phyloP scores from a whole-genome alignment of 2,329 filamentous ascomycete species.

The Nemania abortiva region DNA sequence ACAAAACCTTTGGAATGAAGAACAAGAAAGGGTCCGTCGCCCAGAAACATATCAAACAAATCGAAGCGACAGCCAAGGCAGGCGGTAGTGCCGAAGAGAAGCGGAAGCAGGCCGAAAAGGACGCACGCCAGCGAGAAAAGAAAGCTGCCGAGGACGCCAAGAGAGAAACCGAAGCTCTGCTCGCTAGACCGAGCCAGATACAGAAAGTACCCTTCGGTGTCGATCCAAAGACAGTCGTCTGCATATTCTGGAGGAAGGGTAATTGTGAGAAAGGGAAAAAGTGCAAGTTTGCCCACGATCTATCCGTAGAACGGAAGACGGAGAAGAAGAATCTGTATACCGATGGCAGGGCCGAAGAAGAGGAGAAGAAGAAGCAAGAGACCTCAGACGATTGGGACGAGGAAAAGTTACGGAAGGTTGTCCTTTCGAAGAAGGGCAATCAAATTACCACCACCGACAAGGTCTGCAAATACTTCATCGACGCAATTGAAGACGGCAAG shows the following conservation, averaged over 20 bases:
- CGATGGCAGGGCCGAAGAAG: slow-evolving; percentile 80
- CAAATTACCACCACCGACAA: slow-evolving; percentile 96
- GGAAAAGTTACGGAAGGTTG: slow-evolving; percentile 90
- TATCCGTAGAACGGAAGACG: slow-evolving; percentile 88
- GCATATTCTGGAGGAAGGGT: slow-evolving; percentile 97
- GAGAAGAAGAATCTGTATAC: slow-evolving; percentile 94
- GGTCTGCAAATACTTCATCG: slow-evolving; percentile 98
- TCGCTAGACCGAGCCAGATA: slow-evolving; percentile 92
- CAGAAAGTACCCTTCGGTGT: slow-evolving; percentile 98
- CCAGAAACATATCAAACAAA: slow-evolving; percentile 89
- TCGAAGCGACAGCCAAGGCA: slow-evolving; percentile 78
- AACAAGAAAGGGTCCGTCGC: slow-evolving; percentile 97
- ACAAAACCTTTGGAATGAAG: slow-evolving; percentile 99
- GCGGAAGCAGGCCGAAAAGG: slow-evolving; percentile 76
- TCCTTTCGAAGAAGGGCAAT: slow-evolving; percentile 96
- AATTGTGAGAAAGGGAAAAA: slow-evolving; percentile 97
- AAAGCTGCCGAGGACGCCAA: slow-evolving; percentile 87
- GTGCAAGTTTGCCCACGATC: slow-evolving; percentile 97
- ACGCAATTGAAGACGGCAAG: slow-evolving; percentile 97
- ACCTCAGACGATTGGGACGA: slow-evolving; percentile 98
- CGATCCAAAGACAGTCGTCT: slow-evolving; percentile 96
- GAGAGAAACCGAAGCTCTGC: slow-evolving; percentile 81
- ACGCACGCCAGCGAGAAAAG: slow-evolving; percentile 84
- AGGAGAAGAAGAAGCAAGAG: slow-evolving; percentile 86
- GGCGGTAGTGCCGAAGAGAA: slow-evolving; percentile 90